These are phyloP conservation scores for Sporothrix inflata DNA, from an alignment of 2,329 filamentous ascomycete genomes.

Conservation along the genomic window DNA sequence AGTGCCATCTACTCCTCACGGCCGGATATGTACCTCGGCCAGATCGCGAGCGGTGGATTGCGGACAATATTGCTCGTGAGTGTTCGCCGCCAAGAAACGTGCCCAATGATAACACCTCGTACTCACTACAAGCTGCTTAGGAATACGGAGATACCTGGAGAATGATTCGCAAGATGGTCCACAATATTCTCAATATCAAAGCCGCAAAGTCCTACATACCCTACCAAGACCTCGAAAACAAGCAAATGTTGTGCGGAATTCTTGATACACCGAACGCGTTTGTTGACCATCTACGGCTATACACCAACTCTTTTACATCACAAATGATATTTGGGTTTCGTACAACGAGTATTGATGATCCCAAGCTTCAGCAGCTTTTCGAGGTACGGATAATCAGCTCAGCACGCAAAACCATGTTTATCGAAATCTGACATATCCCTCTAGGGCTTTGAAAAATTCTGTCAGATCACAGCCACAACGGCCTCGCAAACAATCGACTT, in stretches of 20 bases:
- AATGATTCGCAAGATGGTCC: constrained; percentile 45
- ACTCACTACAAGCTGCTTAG: no score
- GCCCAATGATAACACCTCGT: no score
- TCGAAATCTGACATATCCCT: no score
- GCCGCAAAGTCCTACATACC: constrained; percentile 54
- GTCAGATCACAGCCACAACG: not conserved
- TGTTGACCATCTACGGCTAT: constrained; percentile 36
- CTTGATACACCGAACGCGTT: constrained; percentile 40
- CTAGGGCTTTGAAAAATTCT: not conserved
- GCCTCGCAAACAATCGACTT: constrained; percentile 37
- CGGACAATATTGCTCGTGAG: not conserved
- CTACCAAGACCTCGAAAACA: constrained; percentile 61
- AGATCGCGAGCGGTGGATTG: constrained; percentile 31
- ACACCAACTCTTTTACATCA: constrained; percentile 31
- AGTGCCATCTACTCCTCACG: constrained; percentile 55
- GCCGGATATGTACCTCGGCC: constrained; percentile 34
- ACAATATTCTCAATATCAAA: constrained; percentile 52
- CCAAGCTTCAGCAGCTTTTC: not conserved
- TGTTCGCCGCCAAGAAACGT: constrained; percentile 11
- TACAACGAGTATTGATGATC: not conserved
- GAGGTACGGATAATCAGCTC: no score
- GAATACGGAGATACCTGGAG: constrained; percentile 43
- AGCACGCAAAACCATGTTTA: no score
- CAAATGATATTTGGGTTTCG: constrained; percentile 34
- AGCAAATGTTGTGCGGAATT: constrained; percentile 54